phyloP scores from a whole-genome alignment of 148 eudicot species.

The Agrostemma githago region DNA sequence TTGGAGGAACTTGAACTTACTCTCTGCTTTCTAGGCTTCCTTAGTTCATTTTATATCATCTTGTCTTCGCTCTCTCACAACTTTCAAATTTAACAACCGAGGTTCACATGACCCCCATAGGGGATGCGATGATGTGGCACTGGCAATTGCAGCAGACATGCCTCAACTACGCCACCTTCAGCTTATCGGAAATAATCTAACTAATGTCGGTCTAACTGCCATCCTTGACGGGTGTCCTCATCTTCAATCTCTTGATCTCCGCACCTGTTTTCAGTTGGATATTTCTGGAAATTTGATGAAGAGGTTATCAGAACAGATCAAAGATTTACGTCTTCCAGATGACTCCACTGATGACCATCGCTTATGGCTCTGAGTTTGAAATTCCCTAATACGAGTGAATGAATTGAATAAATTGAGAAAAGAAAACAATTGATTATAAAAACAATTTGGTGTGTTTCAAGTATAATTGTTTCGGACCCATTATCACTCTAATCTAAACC shows the following conservation, averaged over 20 bases:
- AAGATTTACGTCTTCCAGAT: constrained; percentile 32
- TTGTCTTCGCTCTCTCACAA: constrained; percentile 44
- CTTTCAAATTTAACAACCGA: constrained; percentile 41
- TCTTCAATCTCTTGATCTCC: constrained; percentile 57
- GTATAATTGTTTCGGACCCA: too few species aligned
- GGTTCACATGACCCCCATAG: constrained; percentile 23
- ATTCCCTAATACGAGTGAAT: too few species aligned
- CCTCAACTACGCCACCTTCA: constrained; percentile 43
- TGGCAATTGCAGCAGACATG: constrained; percentile 52
- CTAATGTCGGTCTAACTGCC: constrained; percentile 44
- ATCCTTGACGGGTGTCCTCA: constrained; percentile 44
- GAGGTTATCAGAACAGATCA: constrained; percentile 38
- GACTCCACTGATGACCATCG: too few species aligned
- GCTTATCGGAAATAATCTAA: constrained; percentile 52
- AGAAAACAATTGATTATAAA: too few species aligned
- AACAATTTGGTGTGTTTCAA: too few species aligned
- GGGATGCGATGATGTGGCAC: constrained; percentile 35
- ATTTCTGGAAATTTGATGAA: constrained; percentile 33
- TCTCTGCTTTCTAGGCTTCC: constrained; percentile 17
- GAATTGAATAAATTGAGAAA: too few species aligned
- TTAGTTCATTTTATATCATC: constrained; percentile 32
- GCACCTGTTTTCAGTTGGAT: constrained; percentile 42
- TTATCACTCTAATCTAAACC: too few species aligned
- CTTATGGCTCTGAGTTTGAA: too few species aligned
- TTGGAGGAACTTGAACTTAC: constrained; percentile 58